phyloP scores from a whole-genome alignment of 228 moss, liverwort and hornwort genomes.

The Sphagnum fallax region DNA sequence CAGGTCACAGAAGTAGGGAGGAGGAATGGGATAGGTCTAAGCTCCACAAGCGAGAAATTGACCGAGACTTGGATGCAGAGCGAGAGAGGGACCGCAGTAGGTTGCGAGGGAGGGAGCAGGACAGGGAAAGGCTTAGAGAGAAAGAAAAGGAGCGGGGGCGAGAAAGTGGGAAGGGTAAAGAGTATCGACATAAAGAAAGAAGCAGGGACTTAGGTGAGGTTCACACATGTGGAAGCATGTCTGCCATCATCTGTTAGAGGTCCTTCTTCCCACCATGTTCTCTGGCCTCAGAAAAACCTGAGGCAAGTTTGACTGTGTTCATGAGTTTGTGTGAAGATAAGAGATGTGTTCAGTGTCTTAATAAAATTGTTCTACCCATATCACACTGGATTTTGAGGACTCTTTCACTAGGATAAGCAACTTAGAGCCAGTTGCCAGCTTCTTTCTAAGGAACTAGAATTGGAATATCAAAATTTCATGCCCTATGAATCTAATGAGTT shows the following conservation, averaged over 20 bases:
- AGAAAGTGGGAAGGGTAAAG: constrained; percentile 60
- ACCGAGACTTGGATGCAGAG: constrained; percentile 67
- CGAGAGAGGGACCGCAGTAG: constrained; percentile 51
- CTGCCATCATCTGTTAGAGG: not conserved
- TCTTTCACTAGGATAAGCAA: not conserved
- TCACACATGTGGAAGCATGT: not conserved
- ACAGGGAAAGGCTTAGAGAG: constrained; percentile 77
- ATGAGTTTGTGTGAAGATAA: not conserved
- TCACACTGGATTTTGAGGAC: not conserved
- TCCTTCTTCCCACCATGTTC: too few species aligned
- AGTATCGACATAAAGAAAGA: constrained; percentile 83
- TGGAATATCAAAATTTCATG: constrained; percentile 28
- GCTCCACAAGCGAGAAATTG: constrained; percentile 61
- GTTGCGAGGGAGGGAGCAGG: constrained; percentile 66
- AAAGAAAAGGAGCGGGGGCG: constrained; percentile 83
- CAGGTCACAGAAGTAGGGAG: constrained; percentile 73
- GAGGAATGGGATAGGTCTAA: constrained; percentile 65
- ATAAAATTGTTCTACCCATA: not conserved
- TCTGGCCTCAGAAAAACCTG: not conserved
- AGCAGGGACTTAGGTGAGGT: constrained; percentile 78
- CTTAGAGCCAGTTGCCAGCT: too few species aligned
- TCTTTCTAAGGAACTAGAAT: constrained; percentile 1
- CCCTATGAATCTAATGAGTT: constrained; percentile 16
- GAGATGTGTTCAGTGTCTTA: not conserved
- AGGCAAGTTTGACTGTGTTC: not conserved